A percentile compares a stretch with the other conserved stretches of the same genome.
Evolutionary conservation across 305 asterid genomes (phyloP).

Genomic region (Fraxinus greggii): DNA sequence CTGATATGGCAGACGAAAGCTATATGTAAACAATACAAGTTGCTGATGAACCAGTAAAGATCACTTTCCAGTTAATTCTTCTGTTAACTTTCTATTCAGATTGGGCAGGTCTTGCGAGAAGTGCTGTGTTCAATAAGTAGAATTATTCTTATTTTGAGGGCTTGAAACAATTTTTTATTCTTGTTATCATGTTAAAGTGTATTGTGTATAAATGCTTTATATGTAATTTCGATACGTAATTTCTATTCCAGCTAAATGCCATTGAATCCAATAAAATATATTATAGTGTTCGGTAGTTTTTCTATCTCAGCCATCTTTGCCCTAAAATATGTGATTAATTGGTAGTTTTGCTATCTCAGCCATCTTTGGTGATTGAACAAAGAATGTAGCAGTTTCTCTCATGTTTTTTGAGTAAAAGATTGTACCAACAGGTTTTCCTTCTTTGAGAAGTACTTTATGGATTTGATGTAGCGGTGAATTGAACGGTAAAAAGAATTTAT

Average conservation of each 20-base stretch:
- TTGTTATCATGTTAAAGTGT: conserved; percentile 6
- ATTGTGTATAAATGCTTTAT: conserved; percentile 28
- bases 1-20: background rate
- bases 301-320: background rate
- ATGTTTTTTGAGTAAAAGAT: background rate
- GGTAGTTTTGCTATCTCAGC: background rate
- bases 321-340: background rate
- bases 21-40: background rate
- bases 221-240: conserved; percentile 29
- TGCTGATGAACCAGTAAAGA: background rate
- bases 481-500: background rate
- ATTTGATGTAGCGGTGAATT: background rate
- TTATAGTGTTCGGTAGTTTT: background rate
- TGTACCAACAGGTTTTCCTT: background rate
- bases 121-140: background rate
- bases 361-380: background rate
- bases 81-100: background rate
- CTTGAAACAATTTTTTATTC: conserved; percentile 13
- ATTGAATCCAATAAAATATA: background rate
- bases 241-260: conserved; percentile 19
- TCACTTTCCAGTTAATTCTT: background rate
- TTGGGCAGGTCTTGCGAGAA: conserved; percentile 16
- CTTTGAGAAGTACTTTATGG: background rate
- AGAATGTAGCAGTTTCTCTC: background rate
- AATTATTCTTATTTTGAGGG: conserved; percentile 25